Base-by-base conservation (phyloP, 305 asterid species). In the Fraxinus albicans region DNA sequence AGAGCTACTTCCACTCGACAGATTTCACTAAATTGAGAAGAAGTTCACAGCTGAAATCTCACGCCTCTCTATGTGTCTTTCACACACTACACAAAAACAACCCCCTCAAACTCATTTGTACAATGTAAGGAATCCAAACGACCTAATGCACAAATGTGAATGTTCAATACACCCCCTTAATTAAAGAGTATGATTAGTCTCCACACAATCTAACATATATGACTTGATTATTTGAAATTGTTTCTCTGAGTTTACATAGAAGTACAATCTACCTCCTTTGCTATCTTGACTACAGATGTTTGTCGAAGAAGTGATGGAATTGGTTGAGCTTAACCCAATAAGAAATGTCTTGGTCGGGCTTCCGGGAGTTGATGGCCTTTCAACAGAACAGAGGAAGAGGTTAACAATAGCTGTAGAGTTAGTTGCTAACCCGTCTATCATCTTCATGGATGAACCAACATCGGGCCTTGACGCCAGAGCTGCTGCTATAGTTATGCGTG, bases 401-500 rank as follows among this genome's bases (percentile, higher is more conserved):
- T 80, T 88, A 67, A 90, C 93, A 21, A 87, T 90, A 65, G 89
- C 91, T 47, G 90, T 88, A 19, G 91, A 90, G 82, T 77, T 90
- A 83, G 88, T 90, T 36, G 90, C 91, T 1, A 89, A 89, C 53
- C 92, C 92, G 3, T 85, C 92, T 25, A 89, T 89, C 78, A 89
- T 89, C 34, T 89, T 89, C 84, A 87, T 89, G 92, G 92, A 89
- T 29, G 92, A 90, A 78, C 92, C 91, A 8, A 90, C 93, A 44
- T 86, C 93, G 15, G 90, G 90, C 31, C 91, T 90, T 27, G 93
- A 90, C 40, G 91, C 91, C 36, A 83, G 93, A 88, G 93, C 90
- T 42, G 93, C 91, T 53, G 93, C 93, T 33, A 86, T 83, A 60
- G 90, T 89, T 36, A 89, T 89, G 91, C 91, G 91, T 63, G 53